phyloP scores from a whole-genome alignment of 495 filamentous ascomycete species.

The Hypoxylon cercidicola region DNA sequence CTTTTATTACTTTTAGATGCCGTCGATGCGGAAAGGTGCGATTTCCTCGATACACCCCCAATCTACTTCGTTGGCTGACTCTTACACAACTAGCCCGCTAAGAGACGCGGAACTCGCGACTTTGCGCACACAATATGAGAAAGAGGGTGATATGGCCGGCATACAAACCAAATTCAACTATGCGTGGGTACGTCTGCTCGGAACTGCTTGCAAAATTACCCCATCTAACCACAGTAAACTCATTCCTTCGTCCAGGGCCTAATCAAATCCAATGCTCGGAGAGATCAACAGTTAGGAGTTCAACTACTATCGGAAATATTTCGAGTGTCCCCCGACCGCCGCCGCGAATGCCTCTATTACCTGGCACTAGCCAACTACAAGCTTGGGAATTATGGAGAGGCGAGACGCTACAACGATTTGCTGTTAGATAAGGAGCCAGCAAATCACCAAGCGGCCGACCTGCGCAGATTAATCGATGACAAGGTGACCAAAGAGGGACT shows the following conservation, averaged over 20 bases:
- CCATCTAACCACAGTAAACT: conserved; percentile 8
- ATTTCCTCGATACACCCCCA: conserved; percentile 1
- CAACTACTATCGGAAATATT: conserved; percentile 96
- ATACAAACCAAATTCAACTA: conserved; percentile 99
- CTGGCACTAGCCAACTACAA: conserved; percentile 97
- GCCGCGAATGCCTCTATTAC: conserved; percentile 98
- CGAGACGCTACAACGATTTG: conserved; percentile 91
- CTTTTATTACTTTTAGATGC: conserved; percentile 71
- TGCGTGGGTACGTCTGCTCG: conserved; percentile 79
- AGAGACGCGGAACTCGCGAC: conserved; percentile 91
- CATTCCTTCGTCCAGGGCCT: conserved; percentile 69
- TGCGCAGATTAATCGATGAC: conserved; percentile 89
- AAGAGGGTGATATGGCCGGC: conserved; percentile 94
- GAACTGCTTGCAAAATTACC: neutral
- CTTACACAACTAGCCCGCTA: conserved; percentile 70
- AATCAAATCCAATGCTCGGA: conserved; percentile 85
- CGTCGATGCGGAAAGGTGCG: conserved; percentile 94
- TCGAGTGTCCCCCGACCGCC: conserved; percentile 86
- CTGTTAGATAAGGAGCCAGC: conserved; percentile 87
- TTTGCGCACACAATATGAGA: conserved; percentile 91
- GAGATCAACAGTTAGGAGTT: conserved; percentile 94
- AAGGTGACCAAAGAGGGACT: conserved; percentile 94
- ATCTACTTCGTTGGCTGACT: conserved; percentile 11
- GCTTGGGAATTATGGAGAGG: conserved; percentile 95
- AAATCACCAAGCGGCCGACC: conserved; percentile 88